Evolutionary conservation across 2,329 filamentous ascomycete species (phyloP), one percentile per base, ranked within the genome.

Genomic region (Fusarium anguioides): DNA sequence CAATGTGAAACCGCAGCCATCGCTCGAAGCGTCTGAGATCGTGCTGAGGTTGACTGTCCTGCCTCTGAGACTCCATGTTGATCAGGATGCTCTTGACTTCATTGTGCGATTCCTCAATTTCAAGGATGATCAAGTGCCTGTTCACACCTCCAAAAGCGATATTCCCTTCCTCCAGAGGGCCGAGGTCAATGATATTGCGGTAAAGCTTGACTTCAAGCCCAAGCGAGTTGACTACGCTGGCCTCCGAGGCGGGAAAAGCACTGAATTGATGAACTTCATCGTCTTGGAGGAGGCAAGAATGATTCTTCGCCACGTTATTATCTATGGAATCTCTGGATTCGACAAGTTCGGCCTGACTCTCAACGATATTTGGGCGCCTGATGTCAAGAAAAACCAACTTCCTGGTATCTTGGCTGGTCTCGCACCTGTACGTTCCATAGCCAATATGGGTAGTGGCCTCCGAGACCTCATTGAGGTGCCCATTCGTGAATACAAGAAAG

Each of bases 191-290:
- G 88, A 92, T 6, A 87, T 99, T 23, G 89, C 89, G 4, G 86
- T 99, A 55, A 94, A 91, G 74, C 87, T 89, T 5, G 96, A 99
- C 78, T 99, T 99, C 81, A 99, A 99, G 77, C 96, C 96, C 10
- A 98, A 99, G 79, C 89, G 93, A n/a, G 93, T 99, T 18, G 95
- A 99, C 77, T 99, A 99, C 72, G 92, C 90, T 0, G 94, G 94
- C 5, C 86, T 99, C 5, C 89, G 94, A 24, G 97, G 96, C 2
- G 96, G 96, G 3, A 93, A 93, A 69, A 98, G 96, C 1, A 97
- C 93, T 0, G 96, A 99, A 77, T 97, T 99, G 74, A 98, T 98
- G 94, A 99, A 99, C 77, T 97, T 99, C 76, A 86, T 99, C 67
- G 92, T 95, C 15, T 86, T 99, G 2, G 96, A 99, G 70, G 90